Percentiles rank a stretch among this genome's conserved stretches.
Evolutionary conservation across 78 protist genomes (phyloP).

Genomic region (Dictyostelium capitatum): DNA sequence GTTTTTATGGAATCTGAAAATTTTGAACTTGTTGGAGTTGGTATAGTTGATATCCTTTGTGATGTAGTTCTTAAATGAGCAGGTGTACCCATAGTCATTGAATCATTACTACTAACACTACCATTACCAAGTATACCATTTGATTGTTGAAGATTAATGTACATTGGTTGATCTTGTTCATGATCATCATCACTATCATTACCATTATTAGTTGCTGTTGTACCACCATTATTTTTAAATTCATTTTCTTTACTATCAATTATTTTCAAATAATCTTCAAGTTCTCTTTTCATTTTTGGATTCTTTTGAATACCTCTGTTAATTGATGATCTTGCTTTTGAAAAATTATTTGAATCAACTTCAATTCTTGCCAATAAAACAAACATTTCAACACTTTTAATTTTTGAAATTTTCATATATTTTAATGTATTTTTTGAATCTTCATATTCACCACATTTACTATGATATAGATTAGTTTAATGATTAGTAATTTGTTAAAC

Average conservation of each 20-base stretch:
- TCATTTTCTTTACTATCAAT: background rate
- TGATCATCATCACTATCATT: background rate
- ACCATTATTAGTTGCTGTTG: background rate
- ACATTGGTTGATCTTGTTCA: constrained; percentile 33
- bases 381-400: background rate
- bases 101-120: too few relatives aligned
- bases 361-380: constrained; percentile 21
- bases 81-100: constrained; percentile 20
- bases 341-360: background rate
- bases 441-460: constrained; percentile 14
- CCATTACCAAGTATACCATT: too few relatives aligned
- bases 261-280: background rate
- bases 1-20: constrained; percentile 18
- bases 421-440: constrained; percentile 53
- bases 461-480: background rate
- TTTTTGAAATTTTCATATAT: constrained; percentile 48
- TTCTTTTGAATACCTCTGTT: constrained; percentile 35
- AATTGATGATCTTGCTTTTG: constrained; percentile 22
- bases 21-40: constrained; percentile 27
- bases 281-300: background rate
- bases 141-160: constrained; percentile 1
- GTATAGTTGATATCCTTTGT: background rate
- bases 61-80: background rate
- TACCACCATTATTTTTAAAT: background rate
- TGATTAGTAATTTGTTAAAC: background rate